Conservation (phyloP, 1,139 yeast genomes). For the Magnusiomyces paraingens region DNA sequence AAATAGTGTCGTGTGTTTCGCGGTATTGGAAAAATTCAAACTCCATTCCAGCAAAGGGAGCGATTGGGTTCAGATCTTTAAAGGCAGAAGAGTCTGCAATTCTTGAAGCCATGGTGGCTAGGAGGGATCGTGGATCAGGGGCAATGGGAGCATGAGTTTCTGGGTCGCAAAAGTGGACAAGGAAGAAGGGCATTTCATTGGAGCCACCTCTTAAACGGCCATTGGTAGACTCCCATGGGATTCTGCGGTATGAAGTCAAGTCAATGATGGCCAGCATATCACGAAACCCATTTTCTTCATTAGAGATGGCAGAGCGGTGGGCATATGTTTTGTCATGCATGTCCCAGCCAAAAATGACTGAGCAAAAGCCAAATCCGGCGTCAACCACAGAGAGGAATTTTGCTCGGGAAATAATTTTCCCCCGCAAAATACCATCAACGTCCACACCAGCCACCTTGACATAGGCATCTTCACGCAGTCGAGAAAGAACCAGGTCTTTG, state of each 20-base stretch:
- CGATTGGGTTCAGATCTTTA: slow-evolving; percentile 13
- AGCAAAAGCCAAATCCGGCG: slow-evolving; percentile 34
- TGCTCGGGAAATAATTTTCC: slow-evolving; percentile 31
- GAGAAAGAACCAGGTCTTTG: neutral
- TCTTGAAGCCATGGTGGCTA: slow-evolving; percentile 22
- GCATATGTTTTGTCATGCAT: slow-evolving; percentile 33
- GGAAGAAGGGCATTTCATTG: slow-evolving; percentile 24
- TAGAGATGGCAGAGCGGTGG: slow-evolving; percentile 27
- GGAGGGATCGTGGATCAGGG: slow-evolving; percentile 32
- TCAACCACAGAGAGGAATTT: slow-evolving; percentile 29
- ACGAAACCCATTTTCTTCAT: slow-evolving; percentile 31
- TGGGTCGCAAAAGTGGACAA: slow-evolving; percentile 28
- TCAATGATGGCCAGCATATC: slow-evolving; percentile 32
- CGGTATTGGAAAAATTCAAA: slow-evolving; percentile 34
- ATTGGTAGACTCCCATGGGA: slow-evolving; percentile 32
- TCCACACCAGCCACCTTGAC: slow-evolving; percentile 36
- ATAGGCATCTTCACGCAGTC: slow-evolving; percentile 22
- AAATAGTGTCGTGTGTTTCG: slow-evolving; percentile 28
- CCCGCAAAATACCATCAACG: slow-evolving; percentile 35
- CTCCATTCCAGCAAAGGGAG: slow-evolving; percentile 33
- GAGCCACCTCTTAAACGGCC: neutral
- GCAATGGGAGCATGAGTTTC: slow-evolving; percentile 27
- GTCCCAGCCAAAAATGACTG: slow-evolving; percentile 37
- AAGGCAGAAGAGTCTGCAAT: slow-evolving; percentile 14
- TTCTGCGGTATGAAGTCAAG: slow-evolving; percentile 23